Evolutionary conservation across 345 rosid species (phyloP).

Genomic region (Bruguiera parviflora): DNA sequence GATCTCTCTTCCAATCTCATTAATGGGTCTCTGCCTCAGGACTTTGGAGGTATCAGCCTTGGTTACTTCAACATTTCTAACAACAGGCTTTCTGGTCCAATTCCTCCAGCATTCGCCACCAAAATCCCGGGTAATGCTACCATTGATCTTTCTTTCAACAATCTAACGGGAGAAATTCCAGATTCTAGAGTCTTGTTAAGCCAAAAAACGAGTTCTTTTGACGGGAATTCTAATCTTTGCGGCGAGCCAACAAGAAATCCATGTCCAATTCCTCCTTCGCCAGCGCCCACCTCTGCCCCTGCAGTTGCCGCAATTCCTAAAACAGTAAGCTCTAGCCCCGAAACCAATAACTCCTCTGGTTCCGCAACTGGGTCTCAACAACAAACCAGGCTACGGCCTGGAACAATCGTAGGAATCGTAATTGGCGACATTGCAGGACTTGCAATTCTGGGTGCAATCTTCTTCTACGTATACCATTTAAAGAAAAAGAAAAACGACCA

Average conservation of each 20-base stretch:
- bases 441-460: constrained; percentile 25
- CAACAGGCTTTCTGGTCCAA: constrained; percentile 65
- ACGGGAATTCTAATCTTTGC: constrained; percentile 67
- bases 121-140: constrained; percentile 61
- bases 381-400: constrained; percentile 24
- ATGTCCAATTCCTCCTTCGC: constrained; percentile 50
- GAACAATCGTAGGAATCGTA: constrained; percentile 32
- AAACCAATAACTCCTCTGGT: not conserved
- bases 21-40: constrained; percentile 63
- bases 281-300: constrained; percentile 63
- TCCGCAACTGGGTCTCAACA: constrained; percentile 6
- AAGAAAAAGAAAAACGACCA: constrained; percentile 33
- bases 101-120: constrained; percentile 49
- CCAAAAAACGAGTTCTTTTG: constrained; percentile 43
- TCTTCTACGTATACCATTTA: constrained; percentile 31
- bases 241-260: constrained; percentile 45
- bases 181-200: constrained; percentile 39
- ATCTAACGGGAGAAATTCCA: constrained; percentile 66
- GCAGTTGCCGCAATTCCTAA: constrained; percentile 50
- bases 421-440: constrained; percentile 39
- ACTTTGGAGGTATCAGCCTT: constrained; percentile 60
- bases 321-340: constrained; percentile 22
- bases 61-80: constrained; percentile 59
- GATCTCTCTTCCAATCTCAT: constrained; percentile 81
- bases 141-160: constrained; percentile 76